Conservation (phyloP, 345 rosid species). For the Aquilaria sinensis region DNA sequence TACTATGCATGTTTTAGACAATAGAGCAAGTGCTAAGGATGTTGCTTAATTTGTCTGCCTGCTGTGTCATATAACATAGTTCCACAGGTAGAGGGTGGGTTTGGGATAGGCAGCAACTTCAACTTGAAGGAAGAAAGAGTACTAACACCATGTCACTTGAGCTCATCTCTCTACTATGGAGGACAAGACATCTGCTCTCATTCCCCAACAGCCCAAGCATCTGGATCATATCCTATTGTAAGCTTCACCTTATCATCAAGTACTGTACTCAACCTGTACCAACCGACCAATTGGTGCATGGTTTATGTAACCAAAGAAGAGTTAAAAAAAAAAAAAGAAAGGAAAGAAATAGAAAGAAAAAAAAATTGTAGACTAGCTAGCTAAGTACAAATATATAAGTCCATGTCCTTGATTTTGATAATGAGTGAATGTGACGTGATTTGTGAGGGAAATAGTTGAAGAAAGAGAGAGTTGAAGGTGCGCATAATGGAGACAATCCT, state of each 20-base stretch:
- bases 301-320: no score
- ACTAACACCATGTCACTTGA: slow-evolving; percentile 55
- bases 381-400: slow-evolving; percentile 2
- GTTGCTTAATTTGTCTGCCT: neutral
- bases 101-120: slow-evolving; percentile 26
- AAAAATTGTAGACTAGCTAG: neutral
- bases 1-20: neutral
- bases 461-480: slow-evolving; percentile 52
- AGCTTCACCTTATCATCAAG: slow-evolving; percentile 22
- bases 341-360: slow-evolving; percentile 3
- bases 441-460: slow-evolving; percentile 33
- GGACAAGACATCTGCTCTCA: slow-evolving; percentile 67
- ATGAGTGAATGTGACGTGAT: no score
- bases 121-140: slow-evolving; percentile 40
- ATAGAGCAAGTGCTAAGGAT: neutral
- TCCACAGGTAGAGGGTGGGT: slow-evolving; percentile 19
- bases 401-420: neutral
- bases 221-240: slow-evolving; percentile 42
- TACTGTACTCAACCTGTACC: no score
- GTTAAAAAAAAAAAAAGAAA: no score
- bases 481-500: slow-evolving; percentile 45
- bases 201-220: slow-evolving; percentile 25
- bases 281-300: no score
- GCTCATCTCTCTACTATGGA: slow-evolving; percentile 86
- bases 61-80: slow-evolving; percentile 22